Base-by-base conservation (phyloP, 2,329 filamentous ascomycete genomes). In the Colletotrichum salicis region DNA sequence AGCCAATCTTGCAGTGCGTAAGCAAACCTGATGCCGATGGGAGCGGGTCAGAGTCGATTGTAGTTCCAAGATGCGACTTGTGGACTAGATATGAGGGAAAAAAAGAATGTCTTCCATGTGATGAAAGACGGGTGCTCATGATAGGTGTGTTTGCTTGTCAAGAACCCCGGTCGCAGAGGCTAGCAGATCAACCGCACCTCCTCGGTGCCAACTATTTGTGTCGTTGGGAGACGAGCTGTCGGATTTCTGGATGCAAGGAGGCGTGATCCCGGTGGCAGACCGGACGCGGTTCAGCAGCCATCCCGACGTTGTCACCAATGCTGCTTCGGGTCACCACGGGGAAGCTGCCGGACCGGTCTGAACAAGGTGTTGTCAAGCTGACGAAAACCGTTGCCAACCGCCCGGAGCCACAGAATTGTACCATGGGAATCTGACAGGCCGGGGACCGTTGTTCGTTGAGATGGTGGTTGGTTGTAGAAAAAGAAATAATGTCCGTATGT, bases 271-370 rank as follows among this genome's bases (percentile, higher is more conserved):
- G 67, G 48, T 24, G 33, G 19, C 48, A 29, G 70, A 60, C 35
- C 27, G 41, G 56, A 52, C 61, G 48, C 59, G 57, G 52, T 37
- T 61, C 41, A 59, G 45, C 52, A 68, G 58, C 31, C 35, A 70
- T 59, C 60, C 60, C 56, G 48, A 48, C 59, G 13, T 51, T 61
- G 56, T 62, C 41, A 71, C 59, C 58, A 56, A 35, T 56, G 48
- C 37, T 27, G 22, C 58, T 3, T 54, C 55, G 54, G 58, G 63
- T 64, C 45, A 71, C 35, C 41, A 27, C 70, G 67, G 56, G 70
- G 70, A 72, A 58, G n/a, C n/a, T 56, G 12, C 66, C 67, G 70
- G 67, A 37, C 69, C 55, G 54, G 58, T 59, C 65, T 41, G 45
- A 59, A n/a, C 58, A 64, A 55, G 69, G 69, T 69, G 19, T n/a